These are phyloP conservation scores for Lentinula raphanica DNA, from an alignment of 768 basidiomycete genomes.

Conservation along the genomic window DNA sequence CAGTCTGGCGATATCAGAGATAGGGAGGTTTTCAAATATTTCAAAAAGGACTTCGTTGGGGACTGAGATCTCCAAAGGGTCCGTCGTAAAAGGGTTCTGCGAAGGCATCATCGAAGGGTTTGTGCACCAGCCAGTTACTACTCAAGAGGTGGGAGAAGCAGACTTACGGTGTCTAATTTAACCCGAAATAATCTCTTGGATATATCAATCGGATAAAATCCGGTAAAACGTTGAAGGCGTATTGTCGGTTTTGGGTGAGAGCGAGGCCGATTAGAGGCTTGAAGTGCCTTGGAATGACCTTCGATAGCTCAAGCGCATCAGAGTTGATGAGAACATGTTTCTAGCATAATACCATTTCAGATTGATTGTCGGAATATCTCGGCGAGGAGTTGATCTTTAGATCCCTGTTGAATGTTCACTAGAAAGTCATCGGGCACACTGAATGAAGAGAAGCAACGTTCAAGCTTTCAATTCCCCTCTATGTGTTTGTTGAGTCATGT, in stretches of 20 bases:
- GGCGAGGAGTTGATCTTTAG: background rate
- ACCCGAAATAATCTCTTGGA: background rate
- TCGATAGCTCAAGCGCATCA: background rate
- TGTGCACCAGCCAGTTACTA: background rate
- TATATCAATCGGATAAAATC: background rate
- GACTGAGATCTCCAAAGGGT: constrained; percentile 21
- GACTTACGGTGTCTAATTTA: background rate
- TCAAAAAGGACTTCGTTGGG: constrained; percentile 54
- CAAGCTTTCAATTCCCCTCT: background rate
- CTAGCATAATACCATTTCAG: background rate
- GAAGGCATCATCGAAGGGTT: background rate
- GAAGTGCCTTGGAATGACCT: background rate
- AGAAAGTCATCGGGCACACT: background rate
- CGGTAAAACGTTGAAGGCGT: background rate
- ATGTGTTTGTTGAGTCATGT: too few species aligned
- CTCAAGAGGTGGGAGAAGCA: background rate
- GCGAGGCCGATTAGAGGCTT: too few species aligned
- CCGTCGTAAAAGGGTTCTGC: background rate
- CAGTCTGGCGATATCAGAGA: constrained; percentile 32
- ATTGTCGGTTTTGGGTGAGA: background rate
- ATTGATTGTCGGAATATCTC: background rate
- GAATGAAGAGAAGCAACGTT: background rate
- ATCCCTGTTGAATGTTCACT: background rate
- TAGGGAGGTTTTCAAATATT: constrained; percentile 38
- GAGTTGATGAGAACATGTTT: background rate